Evolutionary conservation across 768 basidiomycete species (phyloP).

Genomic region (Flagelloscypha sp.): DNA sequence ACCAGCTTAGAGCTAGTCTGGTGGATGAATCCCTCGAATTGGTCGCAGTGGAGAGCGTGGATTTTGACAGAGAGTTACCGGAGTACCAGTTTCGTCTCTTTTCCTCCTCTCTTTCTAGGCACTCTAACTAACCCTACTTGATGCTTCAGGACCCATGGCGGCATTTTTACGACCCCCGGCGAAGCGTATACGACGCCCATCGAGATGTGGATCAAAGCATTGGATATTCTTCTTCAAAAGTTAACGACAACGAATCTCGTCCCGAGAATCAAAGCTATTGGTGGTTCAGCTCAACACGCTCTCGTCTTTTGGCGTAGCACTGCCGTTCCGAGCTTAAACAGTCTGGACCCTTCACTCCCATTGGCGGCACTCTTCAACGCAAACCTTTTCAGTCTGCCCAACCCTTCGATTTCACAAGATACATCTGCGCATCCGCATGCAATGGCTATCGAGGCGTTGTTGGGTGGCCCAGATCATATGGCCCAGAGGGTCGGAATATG

Average conservation of each 20-base stretch:
- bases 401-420: conserved; percentile 70
- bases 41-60: conserved; percentile 73
- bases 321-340: conserved; percentile 62
- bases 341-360: conserved; percentile 63
- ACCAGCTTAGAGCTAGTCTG: conserved; percentile 76
- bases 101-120: conserved; percentile 8
- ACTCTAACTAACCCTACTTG: conserved; percentile 7
- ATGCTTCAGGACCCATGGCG: conserved; percentile 63
- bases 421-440: conserved; percentile 77
- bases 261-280: conserved; percentile 62
- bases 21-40: conserved; percentile 79
- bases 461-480: conserved; percentile 75
- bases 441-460: conserved; percentile 61
- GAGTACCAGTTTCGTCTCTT: conserved; percentile 57
- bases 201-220: conserved; percentile 85
- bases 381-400: conserved; percentile 61
- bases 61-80: conserved; percentile 72
- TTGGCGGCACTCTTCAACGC: conserved; percentile 62
- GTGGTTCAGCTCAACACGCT: conserved; percentile 62
- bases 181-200: conserved; percentile 84
- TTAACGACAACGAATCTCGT: conserved; percentile 63
- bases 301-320: conserved; percentile 86
- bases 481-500: conserved; percentile 67
- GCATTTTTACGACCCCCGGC: conserved; percentile 79
- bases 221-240: conserved; percentile 73